Conservation (phyloP, 768 basidiomycete genomes). For the Antrodiella citrinella region DNA sequence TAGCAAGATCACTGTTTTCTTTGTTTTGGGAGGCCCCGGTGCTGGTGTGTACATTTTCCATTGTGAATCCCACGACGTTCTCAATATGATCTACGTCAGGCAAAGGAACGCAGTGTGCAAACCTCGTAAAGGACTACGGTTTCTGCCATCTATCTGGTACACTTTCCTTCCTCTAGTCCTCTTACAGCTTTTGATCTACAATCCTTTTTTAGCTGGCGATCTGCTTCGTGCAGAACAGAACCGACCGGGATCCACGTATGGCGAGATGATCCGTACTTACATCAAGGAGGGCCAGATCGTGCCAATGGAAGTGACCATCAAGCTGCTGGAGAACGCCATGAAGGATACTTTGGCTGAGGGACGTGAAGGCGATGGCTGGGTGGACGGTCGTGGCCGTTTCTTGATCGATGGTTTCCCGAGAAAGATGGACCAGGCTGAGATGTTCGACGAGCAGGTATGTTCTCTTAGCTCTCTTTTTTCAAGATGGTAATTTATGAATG, state of each 20-base stretch:
- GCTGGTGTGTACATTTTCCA: conserved; percentile 49
- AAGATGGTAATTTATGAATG: not conserved
- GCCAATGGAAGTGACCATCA: conserved; percentile 94
- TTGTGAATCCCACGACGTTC: not conserved
- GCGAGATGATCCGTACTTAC: conserved; percentile 76
- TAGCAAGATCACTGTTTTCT: conserved; percentile 77
- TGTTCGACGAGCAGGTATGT: conserved; percentile 80
- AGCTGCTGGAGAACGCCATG: conserved; percentile 94
- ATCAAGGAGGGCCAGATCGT: conserved; percentile 93
- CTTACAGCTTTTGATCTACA: conserved; percentile 7
- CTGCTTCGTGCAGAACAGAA: conserved; percentile 91
- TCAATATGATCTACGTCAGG: conserved; percentile 36
- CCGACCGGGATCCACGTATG: conserved; percentile 76
- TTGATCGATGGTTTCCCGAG: conserved; percentile 96
- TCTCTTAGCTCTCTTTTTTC: not conserved
- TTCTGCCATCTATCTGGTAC: conserved; percentile 93
- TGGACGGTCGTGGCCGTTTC: conserved; percentile 71
- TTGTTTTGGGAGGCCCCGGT: conserved; percentile 94
- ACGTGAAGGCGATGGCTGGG: conserved; percentile 50
- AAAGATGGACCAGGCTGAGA: conserved; percentile 95
- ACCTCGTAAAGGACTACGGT: conserved; percentile 73
- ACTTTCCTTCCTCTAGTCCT: conserved; percentile 11
- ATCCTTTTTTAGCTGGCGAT: conserved; percentile 69
- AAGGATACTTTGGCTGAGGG: conserved; percentile 39
- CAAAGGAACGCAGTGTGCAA: conserved; percentile 91